These are phyloP conservation scores for Wickerhamiella kazuoi DNA, from an alignment of 805 yeast genomes.

Conservation along the genomic window DNA sequence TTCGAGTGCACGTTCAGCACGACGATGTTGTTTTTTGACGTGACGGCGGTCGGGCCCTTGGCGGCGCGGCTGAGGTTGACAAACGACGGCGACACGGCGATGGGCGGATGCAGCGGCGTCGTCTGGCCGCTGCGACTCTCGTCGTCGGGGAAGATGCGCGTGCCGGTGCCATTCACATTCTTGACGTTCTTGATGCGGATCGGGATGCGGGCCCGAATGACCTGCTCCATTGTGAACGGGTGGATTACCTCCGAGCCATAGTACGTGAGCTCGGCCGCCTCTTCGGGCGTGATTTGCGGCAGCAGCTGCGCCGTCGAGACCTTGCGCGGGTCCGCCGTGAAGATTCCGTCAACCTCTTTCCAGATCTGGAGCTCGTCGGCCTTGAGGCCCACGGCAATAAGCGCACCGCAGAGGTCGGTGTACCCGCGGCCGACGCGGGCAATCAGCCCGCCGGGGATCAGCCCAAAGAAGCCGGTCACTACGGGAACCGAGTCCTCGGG, in stretches of 20 bases:
- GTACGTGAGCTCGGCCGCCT: constrained; percentile 94
- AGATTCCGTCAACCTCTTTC: constrained; percentile 98
- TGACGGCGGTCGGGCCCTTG: constrained; percentile 69
- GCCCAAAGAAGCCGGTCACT: constrained; percentile 88
- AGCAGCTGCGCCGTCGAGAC: constrained; percentile 77
- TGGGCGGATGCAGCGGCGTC: constrained; percentile 93
- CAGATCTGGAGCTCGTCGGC: constrained; percentile 95
- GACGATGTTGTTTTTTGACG: constrained; percentile 81
- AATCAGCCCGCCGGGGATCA: constrained; percentile 86
- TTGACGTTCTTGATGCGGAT: constrained; percentile 91
- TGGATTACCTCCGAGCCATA: constrained; percentile 97
- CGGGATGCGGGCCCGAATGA: constrained; percentile 86
- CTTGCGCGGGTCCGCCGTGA: constrained; percentile 95
- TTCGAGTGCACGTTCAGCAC: constrained; percentile 89
- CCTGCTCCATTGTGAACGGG: constrained; percentile 99
- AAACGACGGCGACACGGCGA: constrained; percentile 27
- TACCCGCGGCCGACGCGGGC: constrained; percentile 94
- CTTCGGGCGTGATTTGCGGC: constrained; percentile 88
- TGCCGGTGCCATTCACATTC: constrained; percentile 85
- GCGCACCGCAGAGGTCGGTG: constrained; percentile 94
- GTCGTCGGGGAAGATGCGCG: constrained; percentile 85
- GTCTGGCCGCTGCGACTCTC: constrained; percentile 68
- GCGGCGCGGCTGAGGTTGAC: constrained; percentile 31
- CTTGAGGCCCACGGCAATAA: constrained; percentile 77
- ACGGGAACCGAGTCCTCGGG: constrained; percentile 50